Base-by-base conservation (phyloP, 768 basidiomycete species). In the Dioszegia crocea region DNA sequence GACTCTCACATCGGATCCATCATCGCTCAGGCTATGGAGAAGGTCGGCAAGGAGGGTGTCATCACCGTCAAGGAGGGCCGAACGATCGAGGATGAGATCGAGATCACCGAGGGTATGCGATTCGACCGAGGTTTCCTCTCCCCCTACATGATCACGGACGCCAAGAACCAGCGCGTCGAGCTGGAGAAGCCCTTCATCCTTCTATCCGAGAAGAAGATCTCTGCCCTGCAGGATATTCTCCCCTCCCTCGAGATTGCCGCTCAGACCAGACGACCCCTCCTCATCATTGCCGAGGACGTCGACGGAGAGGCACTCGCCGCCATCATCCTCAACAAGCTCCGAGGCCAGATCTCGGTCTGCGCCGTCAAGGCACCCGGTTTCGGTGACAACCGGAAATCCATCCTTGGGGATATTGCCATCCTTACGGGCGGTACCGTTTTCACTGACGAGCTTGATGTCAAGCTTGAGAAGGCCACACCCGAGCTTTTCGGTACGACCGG, bases 61-160 rank as follows among this genome's bases (percentile, higher is more conserved):
- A 98, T 99, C 82, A 98, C 94, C 49, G 93, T 99, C 78, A 99
- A 98, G 82, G 94, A 99, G 79, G 94, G 94, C 43, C 86, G 88
- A 68, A 98, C 94, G 4, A 96, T 93, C 65, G 92, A 97, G 70
- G 94, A 99, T 75, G 92, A 96, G 79, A 97, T 97, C 75, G 94
- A 99, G 78, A 92, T 99, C 72, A 97, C 94, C 26, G 94, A 99
- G 80, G 94, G 94, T 78, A 99, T 99, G 94, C 86, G 92, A 72
- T 97, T 99, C 80, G 94, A 99, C 84, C 88, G 94, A 54, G 94
- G 94, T 21, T 99, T 85, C 83, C 94, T 97, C 80, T 91, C 89
- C 1, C 91, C 93, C 0, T 97, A 97, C 84, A 96, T 98, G 78
- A 86, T 99, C 79, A 98, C 94, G 65, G 91, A 99, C 80, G 88